A percentile compares a stretch with the other conserved stretches of the same genome.
Conservation (phyloP, 305 asterid species). For the Rubia peregrina region DNA sequence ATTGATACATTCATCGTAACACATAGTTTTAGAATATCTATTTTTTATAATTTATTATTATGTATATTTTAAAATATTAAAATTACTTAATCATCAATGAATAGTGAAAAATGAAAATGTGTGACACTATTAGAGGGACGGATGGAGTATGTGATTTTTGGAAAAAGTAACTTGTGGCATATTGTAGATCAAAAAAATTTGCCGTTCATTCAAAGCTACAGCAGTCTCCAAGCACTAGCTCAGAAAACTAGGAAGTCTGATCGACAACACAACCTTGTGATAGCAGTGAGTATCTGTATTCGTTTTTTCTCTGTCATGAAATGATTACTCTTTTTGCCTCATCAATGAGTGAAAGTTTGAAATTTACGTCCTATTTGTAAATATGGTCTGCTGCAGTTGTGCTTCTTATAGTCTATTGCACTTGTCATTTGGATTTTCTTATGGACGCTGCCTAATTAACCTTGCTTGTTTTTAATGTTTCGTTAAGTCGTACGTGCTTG, state of each 20-base stretch:
- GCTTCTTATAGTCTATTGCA: slow-evolving; percentile 11
- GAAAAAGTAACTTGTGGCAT: not conserved
- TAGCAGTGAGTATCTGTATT: slow-evolving; percentile 54
- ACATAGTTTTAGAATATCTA: no score
- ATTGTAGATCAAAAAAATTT: slow-evolving; percentile 44
- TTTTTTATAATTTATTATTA: no score
- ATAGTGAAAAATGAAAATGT: no score
- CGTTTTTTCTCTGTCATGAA: not conserved
- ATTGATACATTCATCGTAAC: no score
- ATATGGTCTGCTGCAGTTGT: not conserved
- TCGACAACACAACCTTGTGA: slow-evolving; percentile 65
- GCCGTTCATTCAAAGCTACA: slow-evolving; percentile 69
- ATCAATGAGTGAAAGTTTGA: not conserved
- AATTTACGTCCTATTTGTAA: not conserved
- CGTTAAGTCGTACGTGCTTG: slow-evolving; percentile 86
- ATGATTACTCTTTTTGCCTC: no score
- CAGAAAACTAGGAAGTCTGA: slow-evolving; percentile 54
- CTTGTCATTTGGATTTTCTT: not conserved
- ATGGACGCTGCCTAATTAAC: slow-evolving; percentile 13
- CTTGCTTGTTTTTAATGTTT: slow-evolving; percentile 19
- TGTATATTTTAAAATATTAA: no score
- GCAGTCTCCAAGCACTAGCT: slow-evolving; percentile 55
- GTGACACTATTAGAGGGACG: no score
- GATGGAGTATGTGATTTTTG: not conserved
- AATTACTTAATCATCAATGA: no score